phyloP scores from a whole-genome alignment of 1,284 basidiomycete genomes.

The Thecaphora thlaspeos region DNA sequence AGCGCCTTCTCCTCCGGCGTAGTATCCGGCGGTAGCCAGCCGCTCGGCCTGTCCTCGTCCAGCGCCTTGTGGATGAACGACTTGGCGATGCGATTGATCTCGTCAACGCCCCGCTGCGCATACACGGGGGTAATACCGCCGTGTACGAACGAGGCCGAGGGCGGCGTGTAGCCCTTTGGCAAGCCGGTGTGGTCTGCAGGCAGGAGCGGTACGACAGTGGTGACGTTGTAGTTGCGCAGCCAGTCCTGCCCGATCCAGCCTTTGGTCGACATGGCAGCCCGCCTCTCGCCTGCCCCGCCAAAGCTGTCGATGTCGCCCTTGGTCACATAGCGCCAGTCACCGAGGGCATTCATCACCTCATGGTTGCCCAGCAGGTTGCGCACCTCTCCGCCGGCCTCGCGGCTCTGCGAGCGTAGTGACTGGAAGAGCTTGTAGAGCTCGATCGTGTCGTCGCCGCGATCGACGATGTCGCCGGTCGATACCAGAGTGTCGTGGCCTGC shows the following conservation, averaged over 20 bases:
- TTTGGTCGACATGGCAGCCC: slow-evolving; percentile 57
- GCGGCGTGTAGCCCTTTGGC: slow-evolving; percentile 11
- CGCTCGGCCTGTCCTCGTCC: slow-evolving; percentile 2
- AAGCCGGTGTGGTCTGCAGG: slow-evolving; percentile 8
- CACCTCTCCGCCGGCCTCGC: slow-evolving; percentile 37
- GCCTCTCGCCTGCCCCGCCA: slow-evolving; percentile 34
- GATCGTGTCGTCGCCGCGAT: slow-evolving; percentile 55
- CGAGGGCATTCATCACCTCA: slow-evolving; percentile 56
- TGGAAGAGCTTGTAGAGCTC: slow-evolving; percentile 47
- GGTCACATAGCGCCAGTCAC: slow-evolving; percentile 60
- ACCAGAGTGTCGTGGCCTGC: slow-evolving; percentile 50
- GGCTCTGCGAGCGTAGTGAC: slow-evolving; percentile 34
- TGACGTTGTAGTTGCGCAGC: slow-evolving; percentile 44
- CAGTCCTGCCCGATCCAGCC: slow-evolving; percentile 55
- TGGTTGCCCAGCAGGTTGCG: slow-evolving; percentile 45
- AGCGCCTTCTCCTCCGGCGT: slow-evolving; percentile 34
- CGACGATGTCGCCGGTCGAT: slow-evolving; percentile 55
- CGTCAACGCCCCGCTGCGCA: slow-evolving; percentile 23
- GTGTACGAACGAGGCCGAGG: slow-evolving; percentile 45
- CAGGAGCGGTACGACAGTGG: slow-evolving; percentile 30
- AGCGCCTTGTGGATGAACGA: slow-evolving; percentile 42
- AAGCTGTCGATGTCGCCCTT: slow-evolving; percentile 57
- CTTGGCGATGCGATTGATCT: slow-evolving; percentile 43
- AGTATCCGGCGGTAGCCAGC: slow-evolving; percentile 26
- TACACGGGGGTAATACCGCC: slow-evolving; percentile 51